A percentile compares a stretch with the other conserved stretches of the same genome.
phyloP scores from a whole-genome alignment of 2,329 filamentous ascomycete genomes.

The Hansfordia pulvinata region DNA sequence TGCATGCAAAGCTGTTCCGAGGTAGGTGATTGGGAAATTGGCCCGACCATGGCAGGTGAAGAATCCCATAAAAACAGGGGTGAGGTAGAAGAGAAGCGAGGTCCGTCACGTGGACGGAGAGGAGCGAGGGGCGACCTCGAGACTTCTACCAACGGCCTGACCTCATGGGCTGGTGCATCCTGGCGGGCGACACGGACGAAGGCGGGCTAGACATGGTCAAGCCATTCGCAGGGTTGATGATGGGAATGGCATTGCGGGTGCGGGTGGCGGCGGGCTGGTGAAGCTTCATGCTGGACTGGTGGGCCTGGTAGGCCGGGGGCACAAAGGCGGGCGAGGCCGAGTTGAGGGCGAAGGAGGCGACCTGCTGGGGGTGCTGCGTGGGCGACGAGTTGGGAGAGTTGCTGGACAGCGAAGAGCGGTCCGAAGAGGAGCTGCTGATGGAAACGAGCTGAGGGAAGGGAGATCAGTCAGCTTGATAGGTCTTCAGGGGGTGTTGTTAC shows the following conservation, averaged over 20 bases:
- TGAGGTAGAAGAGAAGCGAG: too few species aligned
- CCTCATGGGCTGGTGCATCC: constrained; percentile 45
- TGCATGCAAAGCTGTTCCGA: too few species aligned
- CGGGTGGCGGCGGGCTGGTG: constrained; percentile 86
- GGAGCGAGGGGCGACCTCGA: too few species aligned
- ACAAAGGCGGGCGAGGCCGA: constrained; percentile 53
- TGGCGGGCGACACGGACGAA: constrained; percentile 50
- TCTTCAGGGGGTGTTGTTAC: constrained; percentile 2
- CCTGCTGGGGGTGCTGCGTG: constrained; percentile 71
- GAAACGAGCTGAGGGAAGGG: constrained; percentile 58
- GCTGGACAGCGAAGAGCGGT: constrained; percentile 88
- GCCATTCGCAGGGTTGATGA: constrained; percentile 90
- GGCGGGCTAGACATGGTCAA: constrained; percentile 81
- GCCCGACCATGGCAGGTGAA: too few species aligned
- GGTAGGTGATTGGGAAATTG: too few species aligned
- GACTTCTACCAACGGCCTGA: too few species aligned
- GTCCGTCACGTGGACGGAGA: too few species aligned
- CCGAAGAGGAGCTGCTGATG: constrained; percentile 78
- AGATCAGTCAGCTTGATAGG: constrained; percentile 15
- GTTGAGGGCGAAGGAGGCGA: constrained; percentile 65
- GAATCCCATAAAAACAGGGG: too few species aligned
- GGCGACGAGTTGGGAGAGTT: constrained; percentile 88
- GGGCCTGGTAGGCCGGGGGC: constrained; percentile 52
- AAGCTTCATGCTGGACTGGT: constrained; percentile 58
- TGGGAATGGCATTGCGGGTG: constrained; percentile 88